Percentiles rank a stretch among this genome's conserved stretches.
These are phyloP conservation scores for Boletus huronensis DNA, from an alignment of 768 basidiomycete genomes.

Conservation along the genomic window DNA sequence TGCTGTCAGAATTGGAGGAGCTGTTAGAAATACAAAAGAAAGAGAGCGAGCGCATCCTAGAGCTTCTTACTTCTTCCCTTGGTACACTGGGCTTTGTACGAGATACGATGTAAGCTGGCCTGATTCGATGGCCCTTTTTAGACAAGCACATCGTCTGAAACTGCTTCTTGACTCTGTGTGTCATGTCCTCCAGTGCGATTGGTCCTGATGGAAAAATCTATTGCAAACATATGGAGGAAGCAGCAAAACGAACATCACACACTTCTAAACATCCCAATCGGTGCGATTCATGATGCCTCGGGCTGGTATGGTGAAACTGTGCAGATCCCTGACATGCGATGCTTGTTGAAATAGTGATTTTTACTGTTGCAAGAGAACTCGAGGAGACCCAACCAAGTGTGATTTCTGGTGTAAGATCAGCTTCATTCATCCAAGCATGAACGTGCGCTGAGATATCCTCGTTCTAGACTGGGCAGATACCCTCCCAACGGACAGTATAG, in stretches of 20 bases:
- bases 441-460: background rate
- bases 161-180: background rate
- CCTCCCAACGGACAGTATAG: slow-evolving; percentile 1
- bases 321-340: slow-evolving; percentile 5
- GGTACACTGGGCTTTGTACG: slow-evolving; percentile 76
- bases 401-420: slow-evolving; percentile 39
- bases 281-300: slow-evolving; percentile 29
- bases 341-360: slow-evolving; percentile 30
- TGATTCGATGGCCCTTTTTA: slow-evolving; percentile 13
- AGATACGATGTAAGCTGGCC: slow-evolving; percentile 46
- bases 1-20: slow-evolving; percentile 52
- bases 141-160: slow-evolving; percentile 15
- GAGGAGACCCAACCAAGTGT: slow-evolving; percentile 14
- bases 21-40: slow-evolving; percentile 64
- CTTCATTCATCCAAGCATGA: background rate
- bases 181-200: slow-evolving; percentile 19
- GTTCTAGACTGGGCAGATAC: slow-evolving; percentile 35
- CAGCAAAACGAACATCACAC: slow-evolving; percentile 32
- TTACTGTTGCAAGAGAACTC: slow-evolving; percentile 36
- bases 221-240: slow-evolving; percentile 37
- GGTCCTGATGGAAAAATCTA: slow-evolving; percentile 34
- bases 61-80: slow-evolving; percentile 67
- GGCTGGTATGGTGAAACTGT: background rate
- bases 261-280: slow-evolving; percentile 35
- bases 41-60: slow-evolving; percentile 77